Conservation (phyloP, 768 basidiomycete species). For the Suillus placidus region DNA sequence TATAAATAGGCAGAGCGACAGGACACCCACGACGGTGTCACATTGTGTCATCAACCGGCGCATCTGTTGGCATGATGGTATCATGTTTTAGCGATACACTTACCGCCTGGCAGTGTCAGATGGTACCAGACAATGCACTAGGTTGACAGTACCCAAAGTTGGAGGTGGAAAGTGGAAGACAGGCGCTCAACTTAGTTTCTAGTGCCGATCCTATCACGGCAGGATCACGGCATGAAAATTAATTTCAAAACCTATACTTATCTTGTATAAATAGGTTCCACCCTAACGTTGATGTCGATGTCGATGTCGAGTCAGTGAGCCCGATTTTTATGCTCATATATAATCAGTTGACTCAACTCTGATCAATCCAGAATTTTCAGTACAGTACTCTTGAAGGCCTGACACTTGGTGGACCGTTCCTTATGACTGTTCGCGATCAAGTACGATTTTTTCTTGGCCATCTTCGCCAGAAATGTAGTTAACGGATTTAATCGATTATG, state of each 20-base stretch:
- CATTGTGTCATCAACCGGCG: background rate
- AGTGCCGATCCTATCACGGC: background rate
- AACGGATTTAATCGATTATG: too few species aligned
- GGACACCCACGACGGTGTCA: background rate
- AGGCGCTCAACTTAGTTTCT: background rate
- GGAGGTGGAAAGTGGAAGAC: background rate
- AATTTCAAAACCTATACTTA: background rate
- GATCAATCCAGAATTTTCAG: too few species aligned
- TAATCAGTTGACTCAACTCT: too few species aligned
- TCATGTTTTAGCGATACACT: background rate
- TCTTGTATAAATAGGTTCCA: background rate
- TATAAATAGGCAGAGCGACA: background rate
- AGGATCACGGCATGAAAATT: background rate
- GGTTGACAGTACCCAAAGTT: too few species aligned
- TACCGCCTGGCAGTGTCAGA: background rate
- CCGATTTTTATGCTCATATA: too few species aligned
- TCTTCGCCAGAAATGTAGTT: too few species aligned
- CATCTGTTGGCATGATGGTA: constrained; percentile 6
- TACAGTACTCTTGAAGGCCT: too few species aligned
- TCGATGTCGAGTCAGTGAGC: too few species aligned
- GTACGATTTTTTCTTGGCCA: too few species aligned
- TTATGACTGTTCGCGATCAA: too few species aligned
- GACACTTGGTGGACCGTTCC: too few species aligned
- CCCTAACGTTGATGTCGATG: too few species aligned
- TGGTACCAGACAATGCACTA: background rate